Conservation (phyloP, 768 basidiomycete species). For the Lentinula raphanica region DNA sequence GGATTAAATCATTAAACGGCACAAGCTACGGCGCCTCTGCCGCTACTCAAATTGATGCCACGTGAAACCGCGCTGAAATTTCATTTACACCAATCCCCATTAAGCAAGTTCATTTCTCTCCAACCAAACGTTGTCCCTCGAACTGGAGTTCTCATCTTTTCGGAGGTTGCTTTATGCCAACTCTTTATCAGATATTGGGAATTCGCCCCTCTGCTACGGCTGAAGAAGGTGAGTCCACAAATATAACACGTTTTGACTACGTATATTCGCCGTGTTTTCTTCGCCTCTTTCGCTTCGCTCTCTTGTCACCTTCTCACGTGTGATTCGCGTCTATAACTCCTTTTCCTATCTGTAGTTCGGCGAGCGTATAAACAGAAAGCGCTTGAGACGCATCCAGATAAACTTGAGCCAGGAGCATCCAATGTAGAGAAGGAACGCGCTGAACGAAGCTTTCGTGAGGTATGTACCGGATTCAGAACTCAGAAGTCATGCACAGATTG, state of each 20-base stretch:
- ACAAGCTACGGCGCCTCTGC: too few species aligned
- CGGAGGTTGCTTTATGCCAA: neutral
- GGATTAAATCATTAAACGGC: too few species aligned
- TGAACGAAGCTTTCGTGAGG: slow-evolving; percentile 57
- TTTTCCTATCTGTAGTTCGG: slow-evolving; percentile 38
- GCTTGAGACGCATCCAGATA: slow-evolving; percentile 71
- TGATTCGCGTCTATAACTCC: neutral
- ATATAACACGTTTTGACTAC: neutral
- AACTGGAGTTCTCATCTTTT: neutral
- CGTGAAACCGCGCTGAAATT: too few species aligned
- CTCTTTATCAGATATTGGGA: slow-evolving; percentile 1
- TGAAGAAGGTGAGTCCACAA: neutral
- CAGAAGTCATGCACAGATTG: neutral
- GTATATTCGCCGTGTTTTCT: slow-evolving; percentile 2
- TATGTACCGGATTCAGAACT: slow-evolving; percentile 22
- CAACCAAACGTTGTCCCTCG: neutral
- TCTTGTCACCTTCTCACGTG: neutral
- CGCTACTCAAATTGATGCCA: too few species aligned
- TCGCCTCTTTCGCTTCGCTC: neutral
- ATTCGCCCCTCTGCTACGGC: neutral
- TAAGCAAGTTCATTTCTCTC: neutral
- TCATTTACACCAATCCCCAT: neutral
- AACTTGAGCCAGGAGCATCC: slow-evolving; percentile 50
- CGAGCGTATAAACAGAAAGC: slow-evolving; percentile 64
- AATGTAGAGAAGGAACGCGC: slow-evolving; percentile 48